A percentile compares a stretch with the other conserved stretches of the same genome.
Conservation (phyloP, 139 green algal genomes). For the Coccomyxa sp. region DNA sequence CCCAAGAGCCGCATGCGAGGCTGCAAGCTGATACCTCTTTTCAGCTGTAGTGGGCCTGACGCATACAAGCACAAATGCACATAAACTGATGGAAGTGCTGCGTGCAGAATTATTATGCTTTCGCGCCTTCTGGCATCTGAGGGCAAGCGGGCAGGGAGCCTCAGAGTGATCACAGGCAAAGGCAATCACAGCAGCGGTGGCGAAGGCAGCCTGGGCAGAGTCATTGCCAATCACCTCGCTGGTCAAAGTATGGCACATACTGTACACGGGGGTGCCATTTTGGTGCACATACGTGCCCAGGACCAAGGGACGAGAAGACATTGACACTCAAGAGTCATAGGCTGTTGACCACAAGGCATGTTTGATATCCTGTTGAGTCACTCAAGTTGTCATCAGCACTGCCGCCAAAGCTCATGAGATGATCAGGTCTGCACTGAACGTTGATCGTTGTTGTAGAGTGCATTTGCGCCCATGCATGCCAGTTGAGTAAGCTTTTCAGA, state of each 20-base stretch:
- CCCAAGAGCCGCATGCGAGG: background rate
- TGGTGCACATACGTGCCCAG: background rate
- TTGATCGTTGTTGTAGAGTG: too few species aligned
- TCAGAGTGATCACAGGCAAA: conserved; percentile 26
- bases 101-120: background rate
- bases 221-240: conserved; percentile 15
- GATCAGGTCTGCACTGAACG: too few species aligned
- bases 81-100: background rate
- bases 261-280: conserved; percentile 1
- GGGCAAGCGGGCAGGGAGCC: conserved; percentile 2
- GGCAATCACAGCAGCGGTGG: conserved; percentile 31
- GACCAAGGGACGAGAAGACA: background rate
- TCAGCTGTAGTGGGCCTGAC: background rate
- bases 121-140: background rate
- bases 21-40: background rate
- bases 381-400: too few species aligned
- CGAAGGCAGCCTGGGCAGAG: conserved; percentile 24
- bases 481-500: too few species aligned
- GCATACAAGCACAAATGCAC: background rate
- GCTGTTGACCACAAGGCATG: too few species aligned
- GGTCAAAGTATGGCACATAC: background rate
- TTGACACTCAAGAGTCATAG: too few species aligned
- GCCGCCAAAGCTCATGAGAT: too few species aligned
- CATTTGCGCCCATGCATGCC: too few species aligned
- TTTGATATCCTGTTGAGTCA: too few species aligned